Base-by-base conservation (phyloP, 2,329 filamentous ascomycete species). In the Cercospora citrullina region DNA sequence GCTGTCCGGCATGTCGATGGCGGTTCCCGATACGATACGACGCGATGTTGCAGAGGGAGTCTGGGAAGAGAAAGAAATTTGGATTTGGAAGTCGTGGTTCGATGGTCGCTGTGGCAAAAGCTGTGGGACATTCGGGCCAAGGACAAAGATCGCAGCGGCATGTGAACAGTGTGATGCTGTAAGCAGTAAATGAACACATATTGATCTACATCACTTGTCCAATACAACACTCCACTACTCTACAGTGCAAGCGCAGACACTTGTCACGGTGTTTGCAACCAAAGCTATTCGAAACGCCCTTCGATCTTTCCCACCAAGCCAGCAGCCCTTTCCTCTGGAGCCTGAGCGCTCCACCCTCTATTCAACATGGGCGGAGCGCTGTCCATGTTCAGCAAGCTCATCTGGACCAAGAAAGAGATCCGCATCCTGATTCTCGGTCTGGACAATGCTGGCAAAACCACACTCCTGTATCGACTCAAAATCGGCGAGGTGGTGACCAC, bases 361-460 rank as follows among this genome's bases (percentile, higher is more conserved):
- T 18, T 64, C 67, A 81, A 60, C 68, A 88, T 88, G 86, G 86
- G 86, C 72, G 85, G 81, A 71, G 84, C 83, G 70, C 78, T 88
- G 71, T 87, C 86, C 65, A 81, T 84, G 69, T 80, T 87, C 73
- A 84, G 93, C 76, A 91, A 90, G 63, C 83, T 96, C 69, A 76
- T 96, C 70, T 98, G 91, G 90, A 84, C 91, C 51, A 98, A 98
- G 86, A 99, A 98, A 84, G 95, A 99, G 84, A 97, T 97, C 72
- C 86, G 95, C 75, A 99, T 99, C 82, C 82, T 99, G 80, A 78
- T 78, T 64, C 74, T 78, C 61, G 75, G 75, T 42, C 79, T 98
- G 93, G 95, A 99, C 82, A 98, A 98, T 81, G 95, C 95, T 59
- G 95, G 95, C 80, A 99, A 99, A 84, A 99, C 95, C 53, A 99